Evolutionary conservation across 1,139 yeast species (phyloP), one percentile per base, ranked within the genome.

Genomic region (Scheffersomyces titani): DNA sequence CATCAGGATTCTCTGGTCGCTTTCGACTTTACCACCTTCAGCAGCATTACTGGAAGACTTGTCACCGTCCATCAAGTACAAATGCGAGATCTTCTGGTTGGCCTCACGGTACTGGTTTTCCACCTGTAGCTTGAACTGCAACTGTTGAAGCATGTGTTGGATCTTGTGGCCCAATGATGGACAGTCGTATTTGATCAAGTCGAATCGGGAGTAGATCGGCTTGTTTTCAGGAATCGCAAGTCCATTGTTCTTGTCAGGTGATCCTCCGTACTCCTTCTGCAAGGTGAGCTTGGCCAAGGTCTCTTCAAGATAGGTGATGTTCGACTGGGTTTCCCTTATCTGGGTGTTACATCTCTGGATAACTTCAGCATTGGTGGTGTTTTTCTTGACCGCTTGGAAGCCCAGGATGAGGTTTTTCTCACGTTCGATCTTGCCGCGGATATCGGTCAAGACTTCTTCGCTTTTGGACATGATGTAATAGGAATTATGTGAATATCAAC

Each of bases 101-200:
- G 98, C 98, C 61, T 88, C 96, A 65, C 89, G 87, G 73, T 93
- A 94, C 73, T 94, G 97, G 66, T 90, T 87, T 72, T 94, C 99
- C 49, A 94, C 97, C 68, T 93, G 96, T 54, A 93, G 80, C 72
- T 94, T 94, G 73, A 93, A 92, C 69, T 92, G 97, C 56, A 94
- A 80, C 71, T 92, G 97, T 73, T 92, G 98, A 57, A 94, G 81
- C 98, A 94, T 93, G 66, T 90, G 88, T 72, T 92, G 97, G 66
- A 94, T 94, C 62, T 96, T 85, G 66, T 94, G 97, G n/a, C 98
- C 97, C 65, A 94, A 77, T 1, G 97, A 90, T 0, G 98, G 97
- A 64, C 97, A 91, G 66, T 94, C 98, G 69, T 92, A 92, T 66
- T 92, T 92, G 70, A 92, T 83, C 59, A 94, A 78, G 70, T 94